Conservation (phyloP, 1,284 basidiomycete genomes). For the Hymenochaete sp. region DNA sequence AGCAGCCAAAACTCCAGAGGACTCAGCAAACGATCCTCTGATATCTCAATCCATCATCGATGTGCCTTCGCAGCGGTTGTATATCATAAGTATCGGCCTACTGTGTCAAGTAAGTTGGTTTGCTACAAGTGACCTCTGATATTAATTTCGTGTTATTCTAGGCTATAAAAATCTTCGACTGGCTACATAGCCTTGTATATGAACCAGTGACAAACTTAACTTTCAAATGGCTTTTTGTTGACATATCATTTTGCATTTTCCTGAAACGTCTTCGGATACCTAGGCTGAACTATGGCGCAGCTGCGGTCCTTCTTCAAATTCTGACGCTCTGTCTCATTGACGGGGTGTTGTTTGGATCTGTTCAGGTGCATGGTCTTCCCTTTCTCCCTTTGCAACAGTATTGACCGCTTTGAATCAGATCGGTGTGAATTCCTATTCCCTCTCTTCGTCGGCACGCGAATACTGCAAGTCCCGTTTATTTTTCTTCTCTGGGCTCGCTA, state of each 20-base stretch:
- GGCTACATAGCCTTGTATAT: conserved; percentile 42
- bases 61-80: conserved; percentile 24
- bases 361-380: conserved; percentile 25
- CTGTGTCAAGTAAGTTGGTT: conserved; percentile 34
- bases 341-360: conserved; percentile 63
- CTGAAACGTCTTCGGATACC: conserved; percentile 71
- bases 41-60: conserved; percentile 15
- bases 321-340: conserved; percentile 51
- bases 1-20: background rate
- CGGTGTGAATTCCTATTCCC: conserved; percentile 23
- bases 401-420: conserved; percentile 22
- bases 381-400: conserved; percentile 13
- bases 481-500: too few relatives aligned
- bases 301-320: conserved; percentile 53
- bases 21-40: conserved; percentile 5
- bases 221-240: conserved; percentile 67
- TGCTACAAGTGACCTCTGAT: conserved; percentile 5
- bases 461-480: conserved; percentile 11
- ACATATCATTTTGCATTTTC: conserved; percentile 50
- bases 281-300: conserved; percentile 58
- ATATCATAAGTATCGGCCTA: conserved; percentile 36
- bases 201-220: conserved; percentile 31
- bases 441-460: conserved; percentile 13
- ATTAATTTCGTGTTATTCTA: conserved; percentile 23
- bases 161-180: conserved; percentile 62